A percentile compares a stretch with the other conserved stretches of the same genome.
phyloP scores from a whole-genome alignment of 306 rosid species.

The Ziziphus jujuba region DNA sequence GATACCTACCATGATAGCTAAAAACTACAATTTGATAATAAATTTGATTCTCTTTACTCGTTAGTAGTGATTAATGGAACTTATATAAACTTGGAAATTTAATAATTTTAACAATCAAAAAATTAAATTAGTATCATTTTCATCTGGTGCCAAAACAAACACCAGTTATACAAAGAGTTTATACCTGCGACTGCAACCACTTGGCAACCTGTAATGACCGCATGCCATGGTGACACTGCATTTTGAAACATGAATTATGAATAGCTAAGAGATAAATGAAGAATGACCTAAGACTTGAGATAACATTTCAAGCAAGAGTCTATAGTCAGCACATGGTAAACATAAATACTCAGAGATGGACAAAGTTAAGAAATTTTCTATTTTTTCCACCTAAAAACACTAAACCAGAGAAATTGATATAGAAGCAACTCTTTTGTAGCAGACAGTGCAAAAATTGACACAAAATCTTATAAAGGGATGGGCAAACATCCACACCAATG shows the following conservation, averaged over 20 bases:
- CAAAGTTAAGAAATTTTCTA: not conserved
- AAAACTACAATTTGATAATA: no score
- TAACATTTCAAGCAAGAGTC: not conserved
- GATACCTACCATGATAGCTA: no score
- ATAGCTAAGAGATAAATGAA: not conserved
- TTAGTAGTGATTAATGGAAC: no score
- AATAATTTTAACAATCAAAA: not conserved
- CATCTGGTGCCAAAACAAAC: not conserved
- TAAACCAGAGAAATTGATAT: not conserved
- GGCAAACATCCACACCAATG: no score
- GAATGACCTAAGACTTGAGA: not conserved
- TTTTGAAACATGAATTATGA: slow-evolving; percentile 25
- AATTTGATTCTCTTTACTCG: no score
- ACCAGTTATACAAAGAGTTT: not conserved
- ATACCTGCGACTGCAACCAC: slow-evolving; percentile 92
- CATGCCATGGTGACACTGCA: slow-evolving; percentile 96
- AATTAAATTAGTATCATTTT: not conserved
- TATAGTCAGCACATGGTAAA: not conserved
- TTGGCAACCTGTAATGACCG: slow-evolving; percentile 85
- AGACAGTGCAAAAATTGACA: no score
- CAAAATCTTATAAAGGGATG: no score
- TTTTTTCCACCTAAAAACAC: not conserved
- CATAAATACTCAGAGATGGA: not conserved
- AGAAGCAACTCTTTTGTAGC: no score
- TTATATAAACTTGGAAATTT: not conserved